Evolutionary conservation across 1,139 yeast species (phyloP).

Genomic region (Debaryomyces nepalensis): DNA sequence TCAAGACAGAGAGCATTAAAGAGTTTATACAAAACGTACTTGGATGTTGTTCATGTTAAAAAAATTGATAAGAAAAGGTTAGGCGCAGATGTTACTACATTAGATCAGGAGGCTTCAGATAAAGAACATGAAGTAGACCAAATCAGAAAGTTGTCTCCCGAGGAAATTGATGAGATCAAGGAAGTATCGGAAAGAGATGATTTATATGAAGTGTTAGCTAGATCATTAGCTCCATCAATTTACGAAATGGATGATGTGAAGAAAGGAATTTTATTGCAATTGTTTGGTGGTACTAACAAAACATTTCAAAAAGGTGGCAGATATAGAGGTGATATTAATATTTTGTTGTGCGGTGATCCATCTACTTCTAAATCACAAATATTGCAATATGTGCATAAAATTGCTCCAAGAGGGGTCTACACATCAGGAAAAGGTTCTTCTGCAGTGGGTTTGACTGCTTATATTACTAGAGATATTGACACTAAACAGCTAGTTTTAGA

Average conservation of each 20-base stretch:
- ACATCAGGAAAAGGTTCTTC: constrained; percentile 99
- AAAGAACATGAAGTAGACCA: constrained; percentile 79
- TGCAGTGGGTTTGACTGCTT: constrained; percentile 98
- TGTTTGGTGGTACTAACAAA: constrained; percentile 95
- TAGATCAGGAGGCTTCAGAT: constrained; percentile 46
- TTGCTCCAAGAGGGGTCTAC: constrained; percentile 96
- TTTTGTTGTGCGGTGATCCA: constrained; percentile 95
- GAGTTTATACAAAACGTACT: constrained; percentile 84
- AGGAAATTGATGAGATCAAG: constrained; percentile 68
- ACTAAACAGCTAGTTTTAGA: constrained; percentile 92
- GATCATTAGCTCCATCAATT: constrained; percentile 94
- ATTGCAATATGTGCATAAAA: constrained; percentile 91
- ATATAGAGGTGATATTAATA: constrained; percentile 93
- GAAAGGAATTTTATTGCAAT: constrained; percentile 87
- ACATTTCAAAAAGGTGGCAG: constrained; percentile 88
- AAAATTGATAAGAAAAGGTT: constrained; percentile 82
- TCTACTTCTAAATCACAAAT: constrained; percentile 96
- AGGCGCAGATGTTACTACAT: constrained; percentile 78
- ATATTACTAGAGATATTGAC: constrained; percentile 91
- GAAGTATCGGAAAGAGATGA: constrained; percentile 71
- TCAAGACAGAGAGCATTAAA: constrained; percentile 84
- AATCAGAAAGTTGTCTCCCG: constrained; percentile 65
- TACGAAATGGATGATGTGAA: constrained; percentile 96
- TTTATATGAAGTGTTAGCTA: constrained; percentile 82
- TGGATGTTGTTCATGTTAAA: constrained; percentile 92